Evolutionary conservation across 129 eudicot species (phyloP).

Genomic region (Tanacetum coccineum): DNA sequence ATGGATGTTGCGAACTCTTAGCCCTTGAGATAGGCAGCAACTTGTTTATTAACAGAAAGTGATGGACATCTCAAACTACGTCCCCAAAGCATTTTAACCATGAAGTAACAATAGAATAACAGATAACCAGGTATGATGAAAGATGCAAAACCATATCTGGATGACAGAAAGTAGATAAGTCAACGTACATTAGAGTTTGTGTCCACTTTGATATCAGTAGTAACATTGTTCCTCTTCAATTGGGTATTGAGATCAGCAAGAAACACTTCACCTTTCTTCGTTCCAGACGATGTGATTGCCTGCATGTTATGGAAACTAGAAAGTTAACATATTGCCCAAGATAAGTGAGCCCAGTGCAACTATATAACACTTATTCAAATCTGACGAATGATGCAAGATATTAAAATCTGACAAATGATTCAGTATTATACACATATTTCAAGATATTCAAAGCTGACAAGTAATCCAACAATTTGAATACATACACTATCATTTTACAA

Average conservation of each 20-base stretch:
- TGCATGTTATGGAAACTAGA: slow-evolving; percentile 11
- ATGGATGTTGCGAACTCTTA: too few relatives aligned
- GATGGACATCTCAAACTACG: not conserved
- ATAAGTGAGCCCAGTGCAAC: not conserved
- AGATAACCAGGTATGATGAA: not conserved
- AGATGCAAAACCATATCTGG: slow-evolving; percentile 4
- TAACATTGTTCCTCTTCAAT: slow-evolving; percentile 53
- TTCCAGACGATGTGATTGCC: slow-evolving; percentile 62
- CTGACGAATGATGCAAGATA: not conserved
- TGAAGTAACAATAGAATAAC: not conserved
- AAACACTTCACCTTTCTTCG: slow-evolving; percentile 61
- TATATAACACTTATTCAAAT: not conserved
- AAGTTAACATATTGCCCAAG: not conserved
- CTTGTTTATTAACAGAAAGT: not conserved
- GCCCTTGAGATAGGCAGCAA: too few relatives aligned
- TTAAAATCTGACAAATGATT: not conserved
- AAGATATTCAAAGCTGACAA: not conserved
- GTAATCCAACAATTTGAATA: too few relatives aligned
- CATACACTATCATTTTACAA: too few relatives aligned
- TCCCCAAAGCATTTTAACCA: not conserved
- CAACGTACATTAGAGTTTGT: slow-evolving; percentile 48
- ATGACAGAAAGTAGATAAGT: not conserved
- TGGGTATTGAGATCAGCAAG: slow-evolving; percentile 62
- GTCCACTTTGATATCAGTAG: slow-evolving; percentile 68
- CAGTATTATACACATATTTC: not conserved